These are phyloP conservation scores for Fusarium clavum DNA, from an alignment of 2,329 filamentous ascomycete species.

Conservation along the genomic window DNA sequence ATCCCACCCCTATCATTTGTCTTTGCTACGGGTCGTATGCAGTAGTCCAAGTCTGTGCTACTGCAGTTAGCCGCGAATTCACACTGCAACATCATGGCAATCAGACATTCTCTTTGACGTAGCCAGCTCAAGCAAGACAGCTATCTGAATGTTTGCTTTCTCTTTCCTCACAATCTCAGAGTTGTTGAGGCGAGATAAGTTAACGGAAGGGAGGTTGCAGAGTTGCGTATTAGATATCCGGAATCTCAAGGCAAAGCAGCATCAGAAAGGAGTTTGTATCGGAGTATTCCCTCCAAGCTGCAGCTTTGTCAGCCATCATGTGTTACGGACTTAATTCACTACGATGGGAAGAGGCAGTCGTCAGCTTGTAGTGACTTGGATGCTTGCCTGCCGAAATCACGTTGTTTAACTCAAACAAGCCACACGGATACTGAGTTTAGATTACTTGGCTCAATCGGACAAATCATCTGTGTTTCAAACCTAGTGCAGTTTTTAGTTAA, in stretches of 20 bases:
- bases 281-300: neutral
- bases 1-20: neutral
- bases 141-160: neutral
- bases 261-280: neutral
- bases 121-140: neutral
- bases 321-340: neutral
- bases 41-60: neutral
- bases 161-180: neutral
- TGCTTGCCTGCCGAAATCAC: neutral
- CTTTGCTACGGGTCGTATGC: neutral
- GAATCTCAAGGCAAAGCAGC: neutral
- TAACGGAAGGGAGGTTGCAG: neutral
- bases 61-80: neutral
- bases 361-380: neutral
- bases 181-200: neutral
- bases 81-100: neutral
- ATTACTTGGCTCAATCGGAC: neutral
- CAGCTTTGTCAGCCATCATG: neutral
- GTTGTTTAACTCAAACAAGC: neutral
- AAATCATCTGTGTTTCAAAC: neutral
- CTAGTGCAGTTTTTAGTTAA: fast-evolving
- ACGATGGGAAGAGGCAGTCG: no score
- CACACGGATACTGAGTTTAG: neutral
- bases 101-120: neutral
- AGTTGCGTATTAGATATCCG: neutral